A percentile compares a stretch with the other conserved stretches of the same genome.
phyloP scores from a whole-genome alignment of 192 early-diverging fungal species.

The Coemansia sp. region DNA sequence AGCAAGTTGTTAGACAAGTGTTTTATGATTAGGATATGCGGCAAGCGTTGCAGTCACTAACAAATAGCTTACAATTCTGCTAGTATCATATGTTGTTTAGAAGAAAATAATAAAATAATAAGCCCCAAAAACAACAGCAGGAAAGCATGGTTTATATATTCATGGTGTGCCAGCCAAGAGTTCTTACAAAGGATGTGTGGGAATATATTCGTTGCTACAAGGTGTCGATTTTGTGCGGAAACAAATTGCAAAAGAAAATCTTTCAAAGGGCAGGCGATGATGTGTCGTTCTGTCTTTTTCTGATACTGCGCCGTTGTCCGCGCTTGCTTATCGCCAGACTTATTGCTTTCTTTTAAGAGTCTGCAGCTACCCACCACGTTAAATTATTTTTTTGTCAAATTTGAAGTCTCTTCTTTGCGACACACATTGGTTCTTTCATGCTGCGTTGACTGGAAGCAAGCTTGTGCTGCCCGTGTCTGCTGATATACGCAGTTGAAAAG shows the following conservation, averaged over 20 bases:
- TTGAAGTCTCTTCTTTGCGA: not conserved
- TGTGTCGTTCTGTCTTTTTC: not conserved
- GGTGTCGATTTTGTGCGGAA: not conserved
- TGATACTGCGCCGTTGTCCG: not conserved
- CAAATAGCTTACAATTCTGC: no score
- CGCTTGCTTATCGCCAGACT: not conserved
- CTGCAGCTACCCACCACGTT: not conserved
- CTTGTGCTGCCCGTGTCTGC: not conserved
- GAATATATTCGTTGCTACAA: not conserved
- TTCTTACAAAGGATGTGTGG: not conserved
- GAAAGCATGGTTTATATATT: not conserved
- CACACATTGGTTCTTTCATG: not conserved
- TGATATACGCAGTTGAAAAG: not conserved
- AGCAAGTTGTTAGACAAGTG: not conserved
- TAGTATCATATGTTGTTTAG: not conserved
- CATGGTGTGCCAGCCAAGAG: not conserved
- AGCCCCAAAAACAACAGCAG: not conserved
- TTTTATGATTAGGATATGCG: not conserved
- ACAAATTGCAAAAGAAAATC: not conserved
- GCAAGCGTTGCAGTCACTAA: no score
- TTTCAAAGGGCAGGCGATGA: not conserved
- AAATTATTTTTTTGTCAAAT: not conserved
- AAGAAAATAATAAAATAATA: not conserved
- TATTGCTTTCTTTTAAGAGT: not conserved
- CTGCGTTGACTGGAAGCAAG: constrained; percentile 1